Conservation (phyloP, 257 asterid species). For the Cinchona pubescens region DNA sequence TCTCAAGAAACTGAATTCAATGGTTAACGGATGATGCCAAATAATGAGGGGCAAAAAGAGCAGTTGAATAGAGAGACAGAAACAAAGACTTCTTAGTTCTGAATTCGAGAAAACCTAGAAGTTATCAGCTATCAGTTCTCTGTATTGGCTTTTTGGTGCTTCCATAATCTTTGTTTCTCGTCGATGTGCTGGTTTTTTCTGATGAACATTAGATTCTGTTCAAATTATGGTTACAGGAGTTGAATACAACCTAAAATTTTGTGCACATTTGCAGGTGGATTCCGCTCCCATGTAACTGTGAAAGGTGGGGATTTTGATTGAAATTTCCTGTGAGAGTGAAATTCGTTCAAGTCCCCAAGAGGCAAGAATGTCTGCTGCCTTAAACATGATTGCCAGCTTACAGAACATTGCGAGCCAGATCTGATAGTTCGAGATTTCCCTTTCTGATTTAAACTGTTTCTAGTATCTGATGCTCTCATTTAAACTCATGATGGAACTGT, state of each 20-base stretch:
- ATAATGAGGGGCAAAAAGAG: too few species aligned
- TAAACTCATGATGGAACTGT: too few species aligned
- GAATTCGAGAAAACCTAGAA: neutral
- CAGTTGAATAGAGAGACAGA: too few species aligned
- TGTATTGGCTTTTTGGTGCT: neutral
- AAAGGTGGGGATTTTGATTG: conserved; percentile 17
- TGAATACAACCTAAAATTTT: neutral
- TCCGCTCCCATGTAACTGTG: conserved; percentile 14
- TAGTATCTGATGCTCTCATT: neutral
- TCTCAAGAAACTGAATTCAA: too few species aligned
- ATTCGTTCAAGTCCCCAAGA: neutral
- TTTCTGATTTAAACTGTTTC: neutral
- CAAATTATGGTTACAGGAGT: neutral
- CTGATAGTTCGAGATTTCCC: neutral
- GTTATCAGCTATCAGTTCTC: too few species aligned
- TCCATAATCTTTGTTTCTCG: neutral
- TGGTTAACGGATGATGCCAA: too few species aligned
- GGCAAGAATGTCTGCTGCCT: conserved; percentile 21
- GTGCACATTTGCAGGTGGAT: conserved; percentile 14
- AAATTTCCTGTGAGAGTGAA: neutral
- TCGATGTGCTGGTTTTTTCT: neutral
- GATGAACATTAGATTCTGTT: neutral
- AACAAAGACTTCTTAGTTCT: neutral
- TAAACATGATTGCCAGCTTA: conserved; percentile 14
- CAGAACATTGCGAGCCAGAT: neutral